Conservation (phyloP, 169 alveolate genomes). For the Plasmodium vinckei region DNA sequence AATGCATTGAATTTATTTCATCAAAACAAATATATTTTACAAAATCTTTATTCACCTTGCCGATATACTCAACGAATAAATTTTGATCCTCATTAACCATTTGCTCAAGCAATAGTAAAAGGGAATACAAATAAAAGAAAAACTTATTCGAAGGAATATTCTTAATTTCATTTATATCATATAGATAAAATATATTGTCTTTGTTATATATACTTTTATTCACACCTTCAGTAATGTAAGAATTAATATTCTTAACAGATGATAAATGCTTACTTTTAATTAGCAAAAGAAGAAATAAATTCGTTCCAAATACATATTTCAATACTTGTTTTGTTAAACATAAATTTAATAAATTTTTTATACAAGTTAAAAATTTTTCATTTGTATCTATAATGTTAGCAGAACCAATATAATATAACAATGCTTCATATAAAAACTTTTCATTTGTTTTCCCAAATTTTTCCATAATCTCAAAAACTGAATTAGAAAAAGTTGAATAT, state of each 20-base stretch:
- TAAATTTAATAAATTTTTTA: slow-evolving; percentile 30
- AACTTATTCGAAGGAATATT: slow-evolving; percentile 56
- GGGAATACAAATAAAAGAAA: slow-evolving; percentile 69
- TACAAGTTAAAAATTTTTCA: slow-evolving; percentile 33
- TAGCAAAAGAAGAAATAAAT: slow-evolving; percentile 33
- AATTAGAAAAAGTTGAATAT: slow-evolving; percentile 28
- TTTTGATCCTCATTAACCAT: slow-evolving; percentile 19
- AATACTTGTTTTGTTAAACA: slow-evolving; percentile 60
- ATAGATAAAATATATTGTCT: slow-evolving; percentile 41
- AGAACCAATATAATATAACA: slow-evolving; percentile 41
- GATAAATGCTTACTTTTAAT: slow-evolving; percentile 14
- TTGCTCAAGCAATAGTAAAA: slow-evolving; percentile 20
- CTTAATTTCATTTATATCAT: slow-evolving; percentile 38
- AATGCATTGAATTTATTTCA: slow-evolving; percentile 4
- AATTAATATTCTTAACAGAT: slow-evolving; percentile 7
- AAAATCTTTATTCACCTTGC: slow-evolving; percentile 17
- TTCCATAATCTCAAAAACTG: slow-evolving; percentile 60
- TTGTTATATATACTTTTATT: slow-evolving; percentile 44
- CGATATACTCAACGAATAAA: slow-evolving; percentile 11
- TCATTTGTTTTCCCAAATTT: slow-evolving; percentile 72
- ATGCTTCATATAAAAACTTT: slow-evolving; percentile 26
- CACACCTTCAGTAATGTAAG: slow-evolving; percentile 22
- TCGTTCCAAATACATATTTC: slow-evolving; percentile 41
- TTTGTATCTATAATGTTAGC: slow-evolving; percentile 35
- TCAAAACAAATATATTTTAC: slow-evolving; percentile 38